Percentiles rank a stretch among this genome's conserved stretches.
phyloP scores from a whole-genome alignment of 306 rosid genomes.

The Castanopsis chinensis region DNA sequence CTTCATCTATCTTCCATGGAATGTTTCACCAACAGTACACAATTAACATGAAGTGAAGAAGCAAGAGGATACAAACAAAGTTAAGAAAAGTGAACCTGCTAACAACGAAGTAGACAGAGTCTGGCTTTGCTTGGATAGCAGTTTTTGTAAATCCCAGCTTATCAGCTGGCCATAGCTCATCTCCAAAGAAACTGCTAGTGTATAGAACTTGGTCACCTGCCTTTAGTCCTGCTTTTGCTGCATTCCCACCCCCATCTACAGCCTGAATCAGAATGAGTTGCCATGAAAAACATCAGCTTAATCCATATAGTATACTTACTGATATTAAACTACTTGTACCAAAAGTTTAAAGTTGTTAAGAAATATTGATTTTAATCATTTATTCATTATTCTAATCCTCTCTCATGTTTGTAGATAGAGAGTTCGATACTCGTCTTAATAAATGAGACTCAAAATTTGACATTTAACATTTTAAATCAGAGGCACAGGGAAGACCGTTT shows the following conservation, averaged over 20 bases:
- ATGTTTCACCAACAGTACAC: not conserved
- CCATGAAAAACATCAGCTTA: conserved; percentile 23
- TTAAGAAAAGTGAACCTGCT: conserved; percentile 57
- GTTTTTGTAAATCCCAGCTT: conserved; percentile 98
- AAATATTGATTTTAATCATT: too few species aligned
- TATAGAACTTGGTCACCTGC: conserved; percentile 89
- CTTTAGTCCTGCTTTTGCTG: conserved; percentile 89
- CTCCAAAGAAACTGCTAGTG: conserved; percentile 98
- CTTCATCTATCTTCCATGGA: not conserved
- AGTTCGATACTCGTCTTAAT: too few species aligned
- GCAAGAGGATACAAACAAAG: not conserved
- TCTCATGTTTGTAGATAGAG: too few species aligned
- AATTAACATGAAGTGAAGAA: not conserved
- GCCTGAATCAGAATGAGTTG: conserved; percentile 45
- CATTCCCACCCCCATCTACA: conserved; percentile 95
- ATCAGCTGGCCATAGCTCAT: conserved; percentile 99
- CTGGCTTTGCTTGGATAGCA: conserved; percentile 94
- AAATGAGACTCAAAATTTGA: too few species aligned
- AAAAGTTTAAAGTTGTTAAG: too few species aligned
- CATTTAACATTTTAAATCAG: too few species aligned
- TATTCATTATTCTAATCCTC: too few species aligned
- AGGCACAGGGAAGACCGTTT: accelerated
- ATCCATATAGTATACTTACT: not conserved
- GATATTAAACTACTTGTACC: too few species aligned
- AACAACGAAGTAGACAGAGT: conserved; percentile 90